phyloP scores from a whole-genome alignment of 345 rosid species.

The Alliaria petiolata region DNA sequence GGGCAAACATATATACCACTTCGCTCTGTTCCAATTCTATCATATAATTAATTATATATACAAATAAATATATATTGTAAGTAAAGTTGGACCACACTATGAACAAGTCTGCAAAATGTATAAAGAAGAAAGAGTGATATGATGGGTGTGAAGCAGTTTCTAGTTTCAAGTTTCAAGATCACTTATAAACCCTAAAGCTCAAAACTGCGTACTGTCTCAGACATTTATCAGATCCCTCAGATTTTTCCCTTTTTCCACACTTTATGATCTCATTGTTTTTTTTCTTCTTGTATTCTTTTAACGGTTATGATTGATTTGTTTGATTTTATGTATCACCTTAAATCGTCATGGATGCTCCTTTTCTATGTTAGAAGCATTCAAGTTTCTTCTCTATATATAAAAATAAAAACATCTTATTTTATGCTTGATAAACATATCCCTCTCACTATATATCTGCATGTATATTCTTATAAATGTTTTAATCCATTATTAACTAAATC shows the following conservation, averaged over 20 bases:
- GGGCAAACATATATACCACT: constrained; percentile 33
- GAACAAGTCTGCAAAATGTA: constrained; percentile 27
- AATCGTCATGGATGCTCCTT: constrained; percentile 1
- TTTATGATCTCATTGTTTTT: constrained; percentile 24
- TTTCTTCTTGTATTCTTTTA: constrained; percentile 32
- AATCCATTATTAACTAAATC: too few relatives aligned
- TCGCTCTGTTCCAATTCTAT: neutral
- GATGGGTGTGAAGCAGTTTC: constrained; percentile 22
- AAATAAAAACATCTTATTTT: neutral
- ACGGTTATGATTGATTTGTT: constrained; percentile 31
- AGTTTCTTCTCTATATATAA: too few relatives aligned
- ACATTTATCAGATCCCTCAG: constrained; percentile 29
- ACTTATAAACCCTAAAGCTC: constrained; percentile 33
- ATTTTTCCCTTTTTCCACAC: constrained; percentile 20
- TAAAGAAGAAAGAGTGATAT: constrained; percentile 30
- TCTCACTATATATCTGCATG: neutral
- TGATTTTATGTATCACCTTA: constrained; percentile 18
- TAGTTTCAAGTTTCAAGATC: constrained; percentile 35
- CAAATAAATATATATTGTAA: neutral
- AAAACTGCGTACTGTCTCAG: constrained; percentile 26
- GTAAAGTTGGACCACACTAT: constrained; percentile 35
- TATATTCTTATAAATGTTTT: neutral
- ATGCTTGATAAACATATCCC: neutral
- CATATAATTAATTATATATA: neutral
- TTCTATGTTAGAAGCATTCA: neutral